phyloP scores from a whole-genome alignment of 208 protist species.

The Trypanosomatidae sp. region DNA sequence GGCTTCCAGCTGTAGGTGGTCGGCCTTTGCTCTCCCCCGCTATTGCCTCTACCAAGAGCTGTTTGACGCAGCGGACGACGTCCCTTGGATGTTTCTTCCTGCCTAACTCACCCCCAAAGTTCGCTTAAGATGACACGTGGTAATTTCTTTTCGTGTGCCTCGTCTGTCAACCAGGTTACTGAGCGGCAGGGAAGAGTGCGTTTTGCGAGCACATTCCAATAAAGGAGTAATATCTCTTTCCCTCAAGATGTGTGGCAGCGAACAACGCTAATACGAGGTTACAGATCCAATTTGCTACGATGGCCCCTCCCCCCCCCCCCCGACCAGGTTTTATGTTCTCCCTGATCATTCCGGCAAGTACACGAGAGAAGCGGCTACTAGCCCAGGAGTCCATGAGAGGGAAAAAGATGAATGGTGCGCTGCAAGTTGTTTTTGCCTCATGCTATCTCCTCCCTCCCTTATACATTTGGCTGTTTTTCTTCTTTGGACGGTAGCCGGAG shows the following conservation, averaged over 20 bases:
- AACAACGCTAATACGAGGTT: background rate
- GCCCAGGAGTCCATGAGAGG: background rate
- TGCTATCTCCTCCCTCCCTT: background rate
- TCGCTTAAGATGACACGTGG: constrained; percentile 4
- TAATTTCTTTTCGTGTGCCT: background rate
- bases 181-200: background rate
- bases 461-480: background rate
- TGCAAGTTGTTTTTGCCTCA: background rate
- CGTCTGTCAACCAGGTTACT: background rate
- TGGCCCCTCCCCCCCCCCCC: background rate
- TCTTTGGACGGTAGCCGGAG: background rate
- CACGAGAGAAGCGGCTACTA: background rate
- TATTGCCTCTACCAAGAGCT: background rate
- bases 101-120: background rate
- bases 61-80: background rate
- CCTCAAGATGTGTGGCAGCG: background rate
- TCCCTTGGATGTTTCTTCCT: background rate
- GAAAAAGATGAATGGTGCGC: background rate
- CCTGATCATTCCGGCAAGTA: background rate
- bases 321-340: no score
- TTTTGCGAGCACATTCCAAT: background rate
- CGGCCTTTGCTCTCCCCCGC: background rate
- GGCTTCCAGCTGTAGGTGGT: background rate
- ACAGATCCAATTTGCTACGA: background rate
- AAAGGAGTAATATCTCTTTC: background rate